These are phyloP conservation scores for Fusarium acutatum DNA, from an alignment of 2,329 filamentous ascomycete species.

Conservation along the genomic window DNA sequence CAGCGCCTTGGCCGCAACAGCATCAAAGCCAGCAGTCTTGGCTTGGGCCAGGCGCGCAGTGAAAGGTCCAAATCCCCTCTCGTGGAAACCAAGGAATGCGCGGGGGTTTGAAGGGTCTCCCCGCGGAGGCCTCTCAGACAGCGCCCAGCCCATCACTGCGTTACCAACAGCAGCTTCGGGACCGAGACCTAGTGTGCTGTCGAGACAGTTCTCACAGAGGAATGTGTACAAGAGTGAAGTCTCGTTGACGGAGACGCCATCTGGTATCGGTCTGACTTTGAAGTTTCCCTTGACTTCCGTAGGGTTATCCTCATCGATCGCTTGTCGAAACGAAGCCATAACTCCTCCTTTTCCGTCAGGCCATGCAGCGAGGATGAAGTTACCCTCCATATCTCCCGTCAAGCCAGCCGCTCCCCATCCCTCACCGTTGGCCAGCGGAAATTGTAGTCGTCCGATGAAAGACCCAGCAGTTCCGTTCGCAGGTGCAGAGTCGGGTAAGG, in stretches of 20 bases:
- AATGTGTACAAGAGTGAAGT: neutral
- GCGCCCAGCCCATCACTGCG: constrained; percentile 6
- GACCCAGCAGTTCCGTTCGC: neutral
- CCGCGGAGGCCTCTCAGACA: neutral
- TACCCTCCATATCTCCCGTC: constrained; percentile 9
- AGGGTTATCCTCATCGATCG: constrained; percentile 3
- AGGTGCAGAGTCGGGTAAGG: neutral
- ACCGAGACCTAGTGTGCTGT: neutral
- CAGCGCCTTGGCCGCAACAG: neutral
- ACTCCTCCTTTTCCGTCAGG: constrained; percentile 7
- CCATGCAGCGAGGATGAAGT: constrained; percentile 6
- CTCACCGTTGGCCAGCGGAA: neutral
- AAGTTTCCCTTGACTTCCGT: neutral
- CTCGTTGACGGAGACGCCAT: neutral
- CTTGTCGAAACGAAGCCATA: constrained; percentile 9
- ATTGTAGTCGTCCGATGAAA: neutral
- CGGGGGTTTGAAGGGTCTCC: neutral
- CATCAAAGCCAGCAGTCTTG: neutral
- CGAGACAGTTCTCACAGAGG: constrained; percentile 4
- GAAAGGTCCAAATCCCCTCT: neutral
- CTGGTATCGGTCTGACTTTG: neutral
- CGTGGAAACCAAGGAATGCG: neutral
- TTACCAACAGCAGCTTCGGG: neutral
- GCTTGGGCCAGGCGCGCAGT: neutral
- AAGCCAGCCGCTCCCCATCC: constrained; percentile 9